Conservation (phyloP, 495 filamentous ascomycete genomes). For the Sabuloglossum arenarium region DNA sequence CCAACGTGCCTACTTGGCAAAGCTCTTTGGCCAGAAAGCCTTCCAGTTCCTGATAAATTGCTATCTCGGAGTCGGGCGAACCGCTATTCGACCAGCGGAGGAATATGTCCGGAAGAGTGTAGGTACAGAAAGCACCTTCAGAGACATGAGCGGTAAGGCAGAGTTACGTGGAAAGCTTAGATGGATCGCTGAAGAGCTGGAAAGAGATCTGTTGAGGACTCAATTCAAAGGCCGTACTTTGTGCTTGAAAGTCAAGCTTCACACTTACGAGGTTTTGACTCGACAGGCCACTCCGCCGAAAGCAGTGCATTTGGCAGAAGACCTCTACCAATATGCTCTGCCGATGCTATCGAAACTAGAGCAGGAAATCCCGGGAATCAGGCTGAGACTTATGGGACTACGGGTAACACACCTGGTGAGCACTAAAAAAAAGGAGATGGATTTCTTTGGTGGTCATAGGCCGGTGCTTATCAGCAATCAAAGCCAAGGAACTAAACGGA, state of each 20-base stretch:
- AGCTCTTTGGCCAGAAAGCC: constrained; percentile 78
- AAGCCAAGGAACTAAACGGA: constrained; percentile 6
- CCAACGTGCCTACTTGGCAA: constrained; percentile 46
- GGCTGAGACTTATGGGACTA: constrained; percentile 70
- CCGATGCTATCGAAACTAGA: constrained; percentile 77
- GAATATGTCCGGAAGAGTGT: constrained; percentile 86
- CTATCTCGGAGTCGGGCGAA: constrained; percentile 77
- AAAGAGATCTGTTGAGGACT: constrained; percentile 61
- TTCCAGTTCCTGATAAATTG: constrained; percentile 69
- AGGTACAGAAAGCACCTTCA: constrained; percentile 83
- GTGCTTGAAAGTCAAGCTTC: constrained; percentile 80
- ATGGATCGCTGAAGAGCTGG: constrained; percentile 64
- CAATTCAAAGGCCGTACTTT: constrained; percentile 79
- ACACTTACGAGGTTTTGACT: constrained; percentile 81
- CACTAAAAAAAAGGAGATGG: constrained; percentile 51
- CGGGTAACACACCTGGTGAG: constrained; percentile 71
- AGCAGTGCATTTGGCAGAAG: constrained; percentile 49
- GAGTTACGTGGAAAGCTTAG: constrained; percentile 60
- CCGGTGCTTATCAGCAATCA: background rate
- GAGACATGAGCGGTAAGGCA: constrained; percentile 46
- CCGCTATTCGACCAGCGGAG: constrained; percentile 66
- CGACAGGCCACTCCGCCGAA: constrained; percentile 56
- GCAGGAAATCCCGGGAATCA: constrained; percentile 65
- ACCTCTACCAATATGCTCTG: constrained; percentile 59
- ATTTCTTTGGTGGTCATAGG: constrained; percentile 44